These are phyloP conservation scores for Posidonia oceanica DNA, from an alignment of 116 monocot genomes.

Conservation along the genomic window DNA sequence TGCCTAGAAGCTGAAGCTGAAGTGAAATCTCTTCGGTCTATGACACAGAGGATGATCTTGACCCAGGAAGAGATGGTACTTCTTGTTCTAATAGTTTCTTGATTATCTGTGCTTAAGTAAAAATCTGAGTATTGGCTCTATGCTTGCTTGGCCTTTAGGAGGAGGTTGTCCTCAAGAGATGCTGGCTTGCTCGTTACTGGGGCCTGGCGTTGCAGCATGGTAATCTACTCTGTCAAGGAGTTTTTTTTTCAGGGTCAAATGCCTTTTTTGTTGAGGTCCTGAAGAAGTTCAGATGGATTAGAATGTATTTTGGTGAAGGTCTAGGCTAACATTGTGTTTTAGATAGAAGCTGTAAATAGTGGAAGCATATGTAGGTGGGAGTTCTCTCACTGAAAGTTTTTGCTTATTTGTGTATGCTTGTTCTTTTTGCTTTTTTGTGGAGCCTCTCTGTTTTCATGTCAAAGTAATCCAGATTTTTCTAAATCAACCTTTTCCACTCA, in stretches of 20 bases:
- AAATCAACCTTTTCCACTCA: no score
- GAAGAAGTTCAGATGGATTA: no score
- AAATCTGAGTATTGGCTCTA: background rate
- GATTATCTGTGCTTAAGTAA: background rate
- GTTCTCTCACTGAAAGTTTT: no score
- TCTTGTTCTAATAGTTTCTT: background rate
- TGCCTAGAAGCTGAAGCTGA: conserved; percentile 73
- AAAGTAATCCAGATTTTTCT: no score
- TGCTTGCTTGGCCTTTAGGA: conserved; percentile 34
- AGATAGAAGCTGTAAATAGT: no score
- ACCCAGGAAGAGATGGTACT: conserved; percentile 87
- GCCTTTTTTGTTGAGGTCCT: background rate
- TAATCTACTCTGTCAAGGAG: conserved; percentile 14
- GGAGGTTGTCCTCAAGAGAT: conserved; percentile 95
- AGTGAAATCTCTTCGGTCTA: conserved; percentile 54
- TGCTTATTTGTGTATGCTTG: no score
- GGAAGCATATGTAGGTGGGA: no score
- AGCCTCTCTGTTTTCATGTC: no score
- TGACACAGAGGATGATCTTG: conserved; percentile 91
- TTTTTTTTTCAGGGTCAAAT: background rate
- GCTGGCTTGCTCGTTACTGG: conserved; percentile 98
- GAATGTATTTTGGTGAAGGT: no score
- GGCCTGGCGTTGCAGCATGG: conserved; percentile 78
- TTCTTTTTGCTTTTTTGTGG: no score
- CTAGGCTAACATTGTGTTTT: no score